A percentile compares a stretch with the other conserved stretches of the same genome.
phyloP scores from a whole-genome alignment of 2,329 filamentous ascomycete species.

The Annulohypoxylon truncatum region DNA sequence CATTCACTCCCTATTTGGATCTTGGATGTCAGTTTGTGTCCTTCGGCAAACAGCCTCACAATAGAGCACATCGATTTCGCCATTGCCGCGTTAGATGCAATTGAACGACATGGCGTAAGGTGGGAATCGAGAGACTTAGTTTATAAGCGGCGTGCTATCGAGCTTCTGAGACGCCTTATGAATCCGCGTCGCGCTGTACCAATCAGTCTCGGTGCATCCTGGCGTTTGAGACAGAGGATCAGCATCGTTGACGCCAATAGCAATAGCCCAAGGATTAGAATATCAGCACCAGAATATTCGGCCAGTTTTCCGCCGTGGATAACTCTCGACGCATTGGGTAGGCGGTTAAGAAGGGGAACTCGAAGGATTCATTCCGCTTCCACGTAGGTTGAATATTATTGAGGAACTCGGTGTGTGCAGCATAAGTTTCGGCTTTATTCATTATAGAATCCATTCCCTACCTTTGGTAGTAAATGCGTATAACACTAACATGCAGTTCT shows the following conservation, averaged over 20 bases:
- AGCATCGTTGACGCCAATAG: neutral
- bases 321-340: neutral
- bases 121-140: neutral
- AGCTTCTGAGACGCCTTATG: neutral
- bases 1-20: slow-evolving; percentile 3
- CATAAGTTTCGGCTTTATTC: neutral
- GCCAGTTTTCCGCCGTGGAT: neutral
- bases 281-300: neutral
- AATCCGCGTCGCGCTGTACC: too few species aligned
- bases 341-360: neutral
- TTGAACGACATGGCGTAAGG: neutral
- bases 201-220: neutral
- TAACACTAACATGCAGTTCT: neutral
- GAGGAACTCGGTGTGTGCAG: neutral
- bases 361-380: neutral
- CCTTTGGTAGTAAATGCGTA: neutral
- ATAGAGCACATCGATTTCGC: slow-evolving; percentile 9
- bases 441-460: neutral
- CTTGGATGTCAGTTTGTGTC: neutral
- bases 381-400: neutral
- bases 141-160: neutral
- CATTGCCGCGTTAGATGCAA: neutral
- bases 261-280: neutral
- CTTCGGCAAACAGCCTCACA: neutral
- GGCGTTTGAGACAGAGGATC: slow-evolving; percentile 6